Evolutionary conservation across 2,329 filamentous ascomycete species (phyloP).

Genomic region (Leptographium radiaticola): DNA sequence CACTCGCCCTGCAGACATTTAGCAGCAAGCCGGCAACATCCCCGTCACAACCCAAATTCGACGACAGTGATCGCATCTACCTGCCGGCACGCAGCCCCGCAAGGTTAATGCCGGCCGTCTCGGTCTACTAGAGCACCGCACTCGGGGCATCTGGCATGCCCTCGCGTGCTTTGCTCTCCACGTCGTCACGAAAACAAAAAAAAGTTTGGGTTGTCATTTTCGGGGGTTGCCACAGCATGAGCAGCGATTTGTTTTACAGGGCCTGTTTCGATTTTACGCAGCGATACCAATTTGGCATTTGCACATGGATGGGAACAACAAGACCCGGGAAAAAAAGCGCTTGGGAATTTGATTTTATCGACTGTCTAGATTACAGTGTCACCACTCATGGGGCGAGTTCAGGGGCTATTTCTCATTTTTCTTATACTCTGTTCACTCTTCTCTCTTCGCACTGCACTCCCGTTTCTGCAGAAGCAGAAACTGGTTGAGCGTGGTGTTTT

Average conservation of each 20-base stretch:
- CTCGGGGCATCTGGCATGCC: neutral
- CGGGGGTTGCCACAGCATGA: neutral
- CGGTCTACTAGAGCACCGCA: conserved; percentile 33
- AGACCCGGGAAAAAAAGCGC: neutral
- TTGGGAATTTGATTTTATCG: neutral
- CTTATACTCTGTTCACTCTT: neutral
- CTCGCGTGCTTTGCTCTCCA: neutral
- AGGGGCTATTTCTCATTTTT: neutral
- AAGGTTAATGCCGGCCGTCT: conserved; percentile 40
- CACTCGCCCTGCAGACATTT: conserved; percentile 44
- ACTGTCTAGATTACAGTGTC: conserved; percentile 5
- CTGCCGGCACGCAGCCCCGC: conserved; percentile 36
- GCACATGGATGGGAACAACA: neutral
- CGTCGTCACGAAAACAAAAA: neutral
- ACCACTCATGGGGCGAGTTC: conserved; percentile 3
- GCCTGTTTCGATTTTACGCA: neutral
- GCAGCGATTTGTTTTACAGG: neutral
- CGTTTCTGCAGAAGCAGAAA: neutral
- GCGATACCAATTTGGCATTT: conserved; percentile 4
- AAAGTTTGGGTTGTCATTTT: neutral
- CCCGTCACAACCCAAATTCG: conserved; percentile 14
- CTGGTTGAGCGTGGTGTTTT: neutral
- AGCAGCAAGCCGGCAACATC: conserved; percentile 16
- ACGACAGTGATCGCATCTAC: conserved; percentile 41
- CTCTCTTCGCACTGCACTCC: neutral